Percentiles rank a stretch among this genome's conserved stretches.
Conservation (phyloP, 176 grass and related monocot species). For the Alopecurus myosuroides region DNA sequence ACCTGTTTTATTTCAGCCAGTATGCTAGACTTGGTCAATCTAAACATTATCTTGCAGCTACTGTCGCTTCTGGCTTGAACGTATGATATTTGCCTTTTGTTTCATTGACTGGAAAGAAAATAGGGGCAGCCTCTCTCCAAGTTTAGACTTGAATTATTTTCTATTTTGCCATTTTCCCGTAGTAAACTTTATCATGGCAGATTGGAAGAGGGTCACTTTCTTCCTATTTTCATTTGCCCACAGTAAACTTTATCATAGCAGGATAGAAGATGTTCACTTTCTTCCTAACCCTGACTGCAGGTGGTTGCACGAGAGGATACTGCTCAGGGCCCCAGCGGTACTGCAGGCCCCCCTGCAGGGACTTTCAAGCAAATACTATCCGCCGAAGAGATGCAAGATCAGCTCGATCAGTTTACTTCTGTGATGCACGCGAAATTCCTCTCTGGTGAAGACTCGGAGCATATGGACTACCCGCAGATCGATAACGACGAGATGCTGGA, state of each 20-base stretch:
- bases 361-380: constrained; percentile 37
- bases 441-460: constrained; percentile 53
- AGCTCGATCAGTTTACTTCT: constrained; percentile 69
- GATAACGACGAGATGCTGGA: constrained; percentile 83
- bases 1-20: neutral
- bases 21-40: neutral
- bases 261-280: neutral
- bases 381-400: constrained; percentile 72
- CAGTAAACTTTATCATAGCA: neutral
- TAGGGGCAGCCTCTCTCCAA: neutral
- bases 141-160: neutral
- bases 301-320: neutral
- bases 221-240: neutral
- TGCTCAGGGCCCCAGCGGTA: neutral
- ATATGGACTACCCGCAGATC: constrained; percentile 71
- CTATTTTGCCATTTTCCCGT: neutral
- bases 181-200: neutral
- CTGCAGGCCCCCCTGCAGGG: neutral
- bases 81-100: neutral
- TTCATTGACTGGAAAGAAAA: neutral
- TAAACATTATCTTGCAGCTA: neutral
- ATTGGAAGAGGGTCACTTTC: neutral
- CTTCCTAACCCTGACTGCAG: constrained; percentile 12
- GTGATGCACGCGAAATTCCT: constrained; percentile 95
- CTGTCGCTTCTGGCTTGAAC: neutral